Percentiles rank a stretch among this genome's conserved stretches.
Conservation (phyloP, 768 basidiomycete species). For the Naganishia randhawae region DNA sequence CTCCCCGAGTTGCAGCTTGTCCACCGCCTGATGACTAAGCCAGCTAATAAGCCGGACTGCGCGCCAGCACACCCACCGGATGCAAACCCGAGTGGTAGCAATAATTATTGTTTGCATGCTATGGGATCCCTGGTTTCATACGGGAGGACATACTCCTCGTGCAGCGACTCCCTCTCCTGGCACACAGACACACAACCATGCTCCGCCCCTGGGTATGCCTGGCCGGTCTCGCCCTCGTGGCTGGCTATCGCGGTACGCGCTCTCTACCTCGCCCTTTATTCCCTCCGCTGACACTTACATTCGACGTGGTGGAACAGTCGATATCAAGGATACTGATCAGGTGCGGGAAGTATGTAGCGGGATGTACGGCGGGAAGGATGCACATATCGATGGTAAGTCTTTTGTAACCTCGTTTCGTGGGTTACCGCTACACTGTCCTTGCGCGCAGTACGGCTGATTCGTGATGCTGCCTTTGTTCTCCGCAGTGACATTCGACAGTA, state of each 20-base stretch:
- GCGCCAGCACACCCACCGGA: too few relatives aligned
- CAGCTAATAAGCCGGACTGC: too few relatives aligned
- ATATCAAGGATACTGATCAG: constrained; percentile 70
- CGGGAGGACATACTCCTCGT: too few relatives aligned
- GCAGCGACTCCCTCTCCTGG: too few relatives aligned
- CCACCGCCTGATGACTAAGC: too few relatives aligned
- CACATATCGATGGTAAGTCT: constrained; percentile 61
- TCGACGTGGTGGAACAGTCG: constrained; percentile 33
- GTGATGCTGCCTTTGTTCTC: not conserved
- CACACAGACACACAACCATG: not conserved
- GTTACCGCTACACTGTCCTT: not conserved
- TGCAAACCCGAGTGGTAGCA: too few relatives aligned
- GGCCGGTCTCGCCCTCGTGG: not conserved
- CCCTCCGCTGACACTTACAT: not conserved
- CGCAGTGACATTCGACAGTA: constrained; percentile 67
- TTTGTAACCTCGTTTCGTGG: not conserved
- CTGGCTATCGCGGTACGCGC: not conserved
- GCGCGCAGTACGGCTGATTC: not conserved
- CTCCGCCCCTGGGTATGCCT: not conserved
- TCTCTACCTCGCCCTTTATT: not conserved
- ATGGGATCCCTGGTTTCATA: too few relatives aligned
- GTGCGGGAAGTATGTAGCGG: constrained; percentile 89
- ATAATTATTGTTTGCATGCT: too few relatives aligned
- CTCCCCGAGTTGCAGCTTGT: too few relatives aligned
- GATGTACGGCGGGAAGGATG: constrained; percentile 77